Conservation (phyloP, 2,329 filamentous ascomycete species). For the Colletotrichum zoysiae region DNA sequence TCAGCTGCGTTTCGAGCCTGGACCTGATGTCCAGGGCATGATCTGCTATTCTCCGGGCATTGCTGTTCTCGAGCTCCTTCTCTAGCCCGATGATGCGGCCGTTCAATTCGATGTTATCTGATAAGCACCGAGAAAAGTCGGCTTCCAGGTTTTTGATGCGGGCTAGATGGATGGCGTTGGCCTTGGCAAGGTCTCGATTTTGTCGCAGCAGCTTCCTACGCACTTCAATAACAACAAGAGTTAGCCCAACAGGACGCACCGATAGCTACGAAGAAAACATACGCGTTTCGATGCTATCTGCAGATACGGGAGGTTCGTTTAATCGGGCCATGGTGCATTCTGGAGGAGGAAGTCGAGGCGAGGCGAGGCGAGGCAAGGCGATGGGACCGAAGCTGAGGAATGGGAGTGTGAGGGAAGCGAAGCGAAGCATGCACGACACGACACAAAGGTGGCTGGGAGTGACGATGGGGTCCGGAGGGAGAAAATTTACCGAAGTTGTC, state of each 20-base stretch:
- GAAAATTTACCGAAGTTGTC: slow-evolving; percentile 42
- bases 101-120: slow-evolving; percentile 82
- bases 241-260: slow-evolving; percentile 41
- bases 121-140: slow-evolving; percentile 79
- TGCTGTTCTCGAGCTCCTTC: slow-evolving; percentile 73
- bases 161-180: slow-evolving; percentile 81
- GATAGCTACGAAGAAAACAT: slow-evolving; percentile 53
- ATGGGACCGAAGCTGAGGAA: slow-evolving; percentile 31
- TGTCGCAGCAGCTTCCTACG: slow-evolving; percentile 84
- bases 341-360: slow-evolving; percentile 21
- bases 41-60: slow-evolving; percentile 70
- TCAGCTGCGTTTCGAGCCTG: slow-evolving; percentile 78
- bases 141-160: slow-evolving; percentile 82
- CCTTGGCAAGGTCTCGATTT: slow-evolving; percentile 85
- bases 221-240: slow-evolving; percentile 61
- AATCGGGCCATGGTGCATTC: slow-evolving; percentile 79
- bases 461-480: slow-evolving; percentile 34
- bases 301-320: slow-evolving; percentile 78
- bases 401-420: slow-evolving; percentile 27
- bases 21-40: slow-evolving; percentile 77
- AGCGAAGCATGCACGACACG: slow-evolving; percentile 26
- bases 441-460: slow-evolving; percentile 40
- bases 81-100: slow-evolving; percentile 78
- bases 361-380: slow-evolving; percentile 7
- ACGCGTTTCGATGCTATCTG: slow-evolving; percentile 80